phyloP scores from a whole-genome alignment of 441 rosid genomes.

The Biscutella auriculata region DNA sequence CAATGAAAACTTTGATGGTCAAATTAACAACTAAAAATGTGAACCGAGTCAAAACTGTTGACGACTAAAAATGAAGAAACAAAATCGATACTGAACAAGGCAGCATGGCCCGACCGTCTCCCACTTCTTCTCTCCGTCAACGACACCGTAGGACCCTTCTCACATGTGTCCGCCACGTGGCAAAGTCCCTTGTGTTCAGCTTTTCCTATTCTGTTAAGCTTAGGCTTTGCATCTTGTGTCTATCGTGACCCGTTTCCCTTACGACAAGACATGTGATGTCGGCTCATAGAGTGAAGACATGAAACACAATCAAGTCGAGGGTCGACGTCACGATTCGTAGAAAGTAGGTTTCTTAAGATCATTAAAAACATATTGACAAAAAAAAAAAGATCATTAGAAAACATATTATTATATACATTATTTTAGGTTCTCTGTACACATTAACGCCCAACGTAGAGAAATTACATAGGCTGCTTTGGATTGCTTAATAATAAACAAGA shows the following conservation, averaged over 20 bases:
- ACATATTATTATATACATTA: slow-evolving; percentile 2
- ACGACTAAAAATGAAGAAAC: not conserved
- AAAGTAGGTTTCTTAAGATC: slow-evolving; percentile 1
- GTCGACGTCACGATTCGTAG: not conserved
- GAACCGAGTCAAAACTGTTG: not conserved
- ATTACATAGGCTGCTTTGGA: slow-evolving; percentile 10
- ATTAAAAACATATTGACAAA: too few relatives aligned
- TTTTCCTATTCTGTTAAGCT: not conserved
- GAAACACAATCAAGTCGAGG: not conserved
- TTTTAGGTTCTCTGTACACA: slow-evolving; percentile 19
- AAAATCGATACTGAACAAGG: not conserved
- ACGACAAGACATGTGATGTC: slow-evolving; percentile 6
- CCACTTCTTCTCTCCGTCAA: slow-evolving; percentile 9
- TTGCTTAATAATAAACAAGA: slow-evolving; percentile 1
- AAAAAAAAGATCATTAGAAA: not conserved
- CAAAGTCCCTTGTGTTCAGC: not conserved
- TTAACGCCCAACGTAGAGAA: not conserved
- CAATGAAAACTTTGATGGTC: too few relatives aligned
- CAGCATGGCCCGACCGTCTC: slow-evolving; percentile 25
- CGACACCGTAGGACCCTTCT: slow-evolving; percentile 20
- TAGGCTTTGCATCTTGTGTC: not conserved
- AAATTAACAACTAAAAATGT: too few relatives aligned
- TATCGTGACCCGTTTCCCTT: not conserved
- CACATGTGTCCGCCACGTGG: slow-evolving; percentile 14
- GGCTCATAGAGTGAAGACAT: not conserved